Evolutionary conservation across 1,139 yeast species (phyloP).

Genomic region (Lodderomyces beijingensis): DNA sequence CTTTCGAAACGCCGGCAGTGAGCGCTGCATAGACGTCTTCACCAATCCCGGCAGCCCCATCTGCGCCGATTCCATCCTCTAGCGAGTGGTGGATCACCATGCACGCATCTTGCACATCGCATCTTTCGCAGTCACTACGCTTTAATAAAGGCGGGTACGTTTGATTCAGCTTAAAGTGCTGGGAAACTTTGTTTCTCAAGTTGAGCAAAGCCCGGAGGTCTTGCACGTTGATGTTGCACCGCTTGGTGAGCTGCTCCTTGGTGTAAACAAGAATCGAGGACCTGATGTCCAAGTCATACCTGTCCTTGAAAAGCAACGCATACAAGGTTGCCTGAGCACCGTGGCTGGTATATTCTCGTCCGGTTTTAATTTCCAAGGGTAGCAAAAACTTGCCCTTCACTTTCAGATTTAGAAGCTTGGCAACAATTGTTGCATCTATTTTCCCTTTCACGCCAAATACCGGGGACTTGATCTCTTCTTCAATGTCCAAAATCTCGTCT

Average conservation of each 20-base stretch:
- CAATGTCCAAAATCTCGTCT: constrained; percentile 70
- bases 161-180: constrained; percentile 47
- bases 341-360: constrained; percentile 63
- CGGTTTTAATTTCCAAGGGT: constrained; percentile 91
- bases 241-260: constrained; percentile 51
- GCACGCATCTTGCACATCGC: constrained; percentile 60
- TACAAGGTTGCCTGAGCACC: constrained; percentile 89
- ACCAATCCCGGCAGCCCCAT: constrained; percentile 43
- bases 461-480: constrained; percentile 91
- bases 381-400: constrained; percentile 43
- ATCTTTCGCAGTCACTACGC: constrained; percentile 61
- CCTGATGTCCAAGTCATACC: constrained; percentile 65
- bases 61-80: constrained; percentile 49
- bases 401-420: constrained; percentile 29
- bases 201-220: constrained; percentile 63
- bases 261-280: constrained; percentile 75
- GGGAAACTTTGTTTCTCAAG: constrained; percentile 67
- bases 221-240: constrained; percentile 49
- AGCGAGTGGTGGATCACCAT: constrained; percentile 60
- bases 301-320: constrained; percentile 70
- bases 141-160: constrained; percentile 58
- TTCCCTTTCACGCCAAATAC: constrained; percentile 87
- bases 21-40: constrained; percentile 40
- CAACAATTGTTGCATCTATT: constrained; percentile 82
- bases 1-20: constrained; percentile 47